These are phyloP conservation scores for Rhynchospora tenuis DNA, from an alignment of 176 grass and related monocot genomes.

Conservation along the genomic window DNA sequence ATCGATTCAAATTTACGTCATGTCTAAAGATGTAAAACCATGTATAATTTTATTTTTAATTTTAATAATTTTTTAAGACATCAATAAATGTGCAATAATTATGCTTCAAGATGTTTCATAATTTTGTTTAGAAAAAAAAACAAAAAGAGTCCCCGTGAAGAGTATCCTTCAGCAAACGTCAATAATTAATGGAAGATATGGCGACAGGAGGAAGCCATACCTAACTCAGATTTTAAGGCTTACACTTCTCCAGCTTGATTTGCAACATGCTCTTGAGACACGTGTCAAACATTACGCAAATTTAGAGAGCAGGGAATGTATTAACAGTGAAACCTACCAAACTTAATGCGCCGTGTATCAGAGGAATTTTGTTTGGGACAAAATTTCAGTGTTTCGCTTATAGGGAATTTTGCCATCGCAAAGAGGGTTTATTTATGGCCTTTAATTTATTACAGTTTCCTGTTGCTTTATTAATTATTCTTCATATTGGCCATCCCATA, in stretches of 20 bases:
- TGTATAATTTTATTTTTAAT: background rate
- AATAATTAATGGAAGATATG: constrained; percentile 18
- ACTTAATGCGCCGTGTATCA: constrained; percentile 22
- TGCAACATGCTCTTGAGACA: background rate
- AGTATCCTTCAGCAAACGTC: background rate
- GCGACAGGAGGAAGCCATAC: background rate
- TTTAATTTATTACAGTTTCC: background rate
- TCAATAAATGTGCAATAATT: background rate
- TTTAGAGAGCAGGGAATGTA: background rate
- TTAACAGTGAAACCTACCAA: background rate
- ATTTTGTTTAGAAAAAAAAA: background rate
- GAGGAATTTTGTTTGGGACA: constrained; percentile 4
- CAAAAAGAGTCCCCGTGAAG: background rate
- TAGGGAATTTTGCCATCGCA: constrained; percentile 1
- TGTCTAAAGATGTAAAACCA: background rate
- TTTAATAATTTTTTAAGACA: background rate
- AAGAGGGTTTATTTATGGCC: constrained; percentile 24
- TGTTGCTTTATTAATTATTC: constrained; percentile 1
- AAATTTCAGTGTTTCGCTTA: constrained; percentile 3
- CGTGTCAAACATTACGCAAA: background rate
- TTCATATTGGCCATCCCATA: background rate
- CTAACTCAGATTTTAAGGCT: constrained; percentile 1
- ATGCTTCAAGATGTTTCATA: background rate
- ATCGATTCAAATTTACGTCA: too few relatives aligned
- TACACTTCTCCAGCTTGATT: background rate